A percentile compares a stretch with the other conserved stretches of the same genome.
These are phyloP conservation scores for Clarireedia paspali DNA, from an alignment of 2,329 filamentous ascomycete genomes.

Conservation along the genomic window DNA sequence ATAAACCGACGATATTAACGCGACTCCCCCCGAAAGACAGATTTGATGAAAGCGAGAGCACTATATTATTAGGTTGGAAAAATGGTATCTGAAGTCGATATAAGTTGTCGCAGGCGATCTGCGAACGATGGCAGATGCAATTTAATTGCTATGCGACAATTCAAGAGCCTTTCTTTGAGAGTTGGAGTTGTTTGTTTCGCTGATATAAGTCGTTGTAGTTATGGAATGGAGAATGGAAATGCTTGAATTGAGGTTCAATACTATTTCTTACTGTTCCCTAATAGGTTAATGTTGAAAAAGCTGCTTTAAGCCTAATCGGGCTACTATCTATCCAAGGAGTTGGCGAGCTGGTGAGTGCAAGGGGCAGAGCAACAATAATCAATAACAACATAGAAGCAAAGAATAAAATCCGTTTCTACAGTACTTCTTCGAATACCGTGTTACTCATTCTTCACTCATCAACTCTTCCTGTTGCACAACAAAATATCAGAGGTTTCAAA, in stretches of 20 bases:
- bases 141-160: slow-evolving; percentile 4
- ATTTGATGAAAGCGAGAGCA: background rate
- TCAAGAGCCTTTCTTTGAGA: background rate
- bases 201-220: background rate
- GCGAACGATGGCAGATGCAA: slow-evolving; percentile 1
- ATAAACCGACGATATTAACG: slow-evolving; percentile 11
- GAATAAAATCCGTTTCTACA: too few species aligned
- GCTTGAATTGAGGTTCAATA: background rate
- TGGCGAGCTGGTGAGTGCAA: too few species aligned
- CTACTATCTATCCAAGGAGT: too few species aligned
- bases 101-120: slow-evolving; percentile 10
- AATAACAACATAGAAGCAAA: too few species aligned
- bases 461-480: too few species aligned
- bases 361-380: too few species aligned
- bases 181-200: slow-evolving; percentile 5
- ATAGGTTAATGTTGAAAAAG: too few species aligned
- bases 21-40: slow-evolving; percentile 11
- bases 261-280: too few species aligned
- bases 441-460: too few species aligned
- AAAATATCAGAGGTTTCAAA: too few species aligned
- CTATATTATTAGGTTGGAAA: slow-evolving; percentile 11
- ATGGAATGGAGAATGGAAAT: slow-evolving; percentile 10
- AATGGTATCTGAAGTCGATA: background rate
- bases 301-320: too few species aligned
- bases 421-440: too few species aligned